A percentile compares a stretch with the other conserved stretches of the same genome.
These are phyloP conservation scores for Neurospora sp. DNA, from an alignment of 495 filamentous ascomycete genomes.

Conservation along the genomic window DNA sequence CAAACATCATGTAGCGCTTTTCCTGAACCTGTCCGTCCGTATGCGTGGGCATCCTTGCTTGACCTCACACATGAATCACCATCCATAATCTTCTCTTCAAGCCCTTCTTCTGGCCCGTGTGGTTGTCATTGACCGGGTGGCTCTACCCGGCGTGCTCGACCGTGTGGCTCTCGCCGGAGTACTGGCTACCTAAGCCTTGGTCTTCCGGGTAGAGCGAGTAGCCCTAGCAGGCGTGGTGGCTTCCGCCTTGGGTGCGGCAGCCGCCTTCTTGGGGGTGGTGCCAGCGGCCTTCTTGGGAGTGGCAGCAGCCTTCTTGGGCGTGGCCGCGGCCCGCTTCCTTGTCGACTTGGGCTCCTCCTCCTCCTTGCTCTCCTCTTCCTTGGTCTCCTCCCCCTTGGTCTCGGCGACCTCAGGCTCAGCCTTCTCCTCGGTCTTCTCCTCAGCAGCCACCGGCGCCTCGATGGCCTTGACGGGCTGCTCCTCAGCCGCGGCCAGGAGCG, in stretches of 20 bases:
- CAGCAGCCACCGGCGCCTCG: constrained; percentile 13
- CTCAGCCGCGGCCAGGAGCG: constrained; percentile 28
- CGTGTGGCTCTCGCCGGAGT: not conserved
- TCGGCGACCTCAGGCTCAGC: not conserved
- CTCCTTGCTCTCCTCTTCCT: constrained; percentile 6
- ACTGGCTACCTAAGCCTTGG: not conserved
- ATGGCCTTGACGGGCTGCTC: constrained; percentile 20
- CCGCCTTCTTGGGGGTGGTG: not conserved
- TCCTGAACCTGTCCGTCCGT: not conserved
- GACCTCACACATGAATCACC: not conserved
- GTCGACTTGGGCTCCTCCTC: constrained; percentile 9
- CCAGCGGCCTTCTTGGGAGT: not conserved
- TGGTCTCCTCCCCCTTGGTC: constrained; percentile 2
- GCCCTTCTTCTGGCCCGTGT: not conserved
- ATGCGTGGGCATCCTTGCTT: not conserved
- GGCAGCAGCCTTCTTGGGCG: not conserved
- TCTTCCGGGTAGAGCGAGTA: not conserved
- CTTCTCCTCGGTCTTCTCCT: constrained; percentile 7
- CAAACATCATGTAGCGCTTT: not conserved
- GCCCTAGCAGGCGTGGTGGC: not conserved
- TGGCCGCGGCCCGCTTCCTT: constrained; percentile 1
- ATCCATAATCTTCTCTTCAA: not conserved
- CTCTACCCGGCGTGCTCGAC: not conserved
- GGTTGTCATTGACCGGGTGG: not conserved
- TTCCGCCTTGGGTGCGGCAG: not conserved